Evolutionary conservation across 441 rosid genomes (phyloP), one percentile per base, ranked within the genome.

Genomic region (Biscutella laevigata): DNA sequence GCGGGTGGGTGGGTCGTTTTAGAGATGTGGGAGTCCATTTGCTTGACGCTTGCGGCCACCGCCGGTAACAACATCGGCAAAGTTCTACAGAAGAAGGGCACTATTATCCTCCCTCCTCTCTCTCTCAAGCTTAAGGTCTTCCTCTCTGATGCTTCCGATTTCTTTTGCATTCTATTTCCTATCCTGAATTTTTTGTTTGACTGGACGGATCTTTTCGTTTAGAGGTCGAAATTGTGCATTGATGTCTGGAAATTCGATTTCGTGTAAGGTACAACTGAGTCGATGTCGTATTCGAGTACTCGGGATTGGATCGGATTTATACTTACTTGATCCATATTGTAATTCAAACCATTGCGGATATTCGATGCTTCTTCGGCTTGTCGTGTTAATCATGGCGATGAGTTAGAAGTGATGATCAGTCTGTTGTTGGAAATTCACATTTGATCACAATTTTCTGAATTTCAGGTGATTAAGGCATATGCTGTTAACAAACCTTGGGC

Each of bases 51-150:
- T 59, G 91, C 83, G 11, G 98, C 96, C 28, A 81, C 98, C 65
- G 96, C 98, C 59, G 98, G 98, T 38, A 92, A 88, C 70, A 92
- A 88, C 39, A 86, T 92, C 62, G 98, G 96, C 57, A 88, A 88
- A 53, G 95, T 88, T 69, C 82, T 88, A 2, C 98, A 88, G 78
- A 92, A 92, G 75, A 92, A 88, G 65, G 98, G 98, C 76, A 86
- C 96, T 61, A 73, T 92, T 34, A 86, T 92, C 56, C 79, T 92
- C 33, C 96, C 96, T 49, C 98, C 98, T 67, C 94, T 91, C 61
- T 92, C 98, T 40, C 84, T 92, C 76, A 92, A 86, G 71, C 80
- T 92, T 66, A 88, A 92, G 96, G 98, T 70, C 62, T 44, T 28
- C 34, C 47, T 38, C 33, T 20, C 32, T 57, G 1, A 3, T 19